Base-by-base conservation (phyloP, 805 yeast genomes). In the Tetrapisispora phaffii region DNA sequence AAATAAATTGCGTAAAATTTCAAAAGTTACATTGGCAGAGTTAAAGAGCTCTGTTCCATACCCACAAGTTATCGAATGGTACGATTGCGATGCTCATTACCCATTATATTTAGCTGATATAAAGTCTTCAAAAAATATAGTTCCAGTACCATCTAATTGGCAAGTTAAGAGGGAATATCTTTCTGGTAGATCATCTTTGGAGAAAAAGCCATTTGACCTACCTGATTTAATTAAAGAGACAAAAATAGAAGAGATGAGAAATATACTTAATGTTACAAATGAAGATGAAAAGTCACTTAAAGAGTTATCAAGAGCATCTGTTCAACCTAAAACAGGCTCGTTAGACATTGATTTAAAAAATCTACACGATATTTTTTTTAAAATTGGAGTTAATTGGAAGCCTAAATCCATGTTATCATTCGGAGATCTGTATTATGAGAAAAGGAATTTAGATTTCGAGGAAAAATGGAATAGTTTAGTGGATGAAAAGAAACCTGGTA, bases 101-200 rank as follows among this genome's bases (percentile, higher is more conserved):
- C 96, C 98, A 1, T 64, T 68, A 40, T 58, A 88, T 19, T 69
- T 79, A 13, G 77, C 85, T 0, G 67, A 72, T 20, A 61, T 90
- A 41, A 90, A 89, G 58, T 66, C 80, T 0, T 65, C 69, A 31
- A 79, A 77, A 46, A 85, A 86, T 51, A 72, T 68, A 1, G 80
- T 89, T 0, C 85, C 79, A 1, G 86, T 90, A 1, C 97, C 97
- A 0, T 57, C 65, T 0, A 93, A 88, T 62, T 90, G 98, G 98
- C 77, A 77, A 44, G 66, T 74, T 15, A 87, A 86, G 56, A 68
- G 83, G 43, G 96, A 85, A 33, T 88, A 80, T 53, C 64, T 88
- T 3, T 68, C 87, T 1, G 71, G 80, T 1, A 75, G 79, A 49
- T 71, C 83, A 42, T 82, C 89, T 1, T 50, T 78, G 20, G 88